phyloP scores from a whole-genome alignment of 2,329 filamentous ascomycete genomes.

The Scedosporium boydii region DNA sequence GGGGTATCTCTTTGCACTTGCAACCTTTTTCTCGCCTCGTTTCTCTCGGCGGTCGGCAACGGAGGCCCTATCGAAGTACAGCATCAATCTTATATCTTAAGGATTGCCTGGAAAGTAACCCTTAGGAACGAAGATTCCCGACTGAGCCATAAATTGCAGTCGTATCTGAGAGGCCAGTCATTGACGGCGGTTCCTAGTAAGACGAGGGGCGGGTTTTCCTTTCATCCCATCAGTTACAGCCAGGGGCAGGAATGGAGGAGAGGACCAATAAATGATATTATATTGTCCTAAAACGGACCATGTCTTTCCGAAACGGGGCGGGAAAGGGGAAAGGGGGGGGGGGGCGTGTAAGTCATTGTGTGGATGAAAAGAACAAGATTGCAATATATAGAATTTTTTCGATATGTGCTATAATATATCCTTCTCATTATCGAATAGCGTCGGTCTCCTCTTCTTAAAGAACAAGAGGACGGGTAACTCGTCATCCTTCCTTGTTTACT shows the following conservation, averaged over 20 bases:
- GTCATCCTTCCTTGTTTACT: not conserved
- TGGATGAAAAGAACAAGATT: not conserved
- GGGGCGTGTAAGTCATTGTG: not conserved
- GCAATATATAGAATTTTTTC: no score
- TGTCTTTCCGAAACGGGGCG: not conserved
- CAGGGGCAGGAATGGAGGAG: not conserved
- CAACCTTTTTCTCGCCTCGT: no score
- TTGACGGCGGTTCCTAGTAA: no score
- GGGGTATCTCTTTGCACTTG: not conserved
- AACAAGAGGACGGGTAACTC: no score
- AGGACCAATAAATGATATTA: not conserved
- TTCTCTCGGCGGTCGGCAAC: not conserved
- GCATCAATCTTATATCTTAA: not conserved
- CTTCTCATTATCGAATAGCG: no score
- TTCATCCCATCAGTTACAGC: not conserved
- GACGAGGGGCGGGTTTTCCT: no score
- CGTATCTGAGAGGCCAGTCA: no score
- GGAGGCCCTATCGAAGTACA: not conserved
- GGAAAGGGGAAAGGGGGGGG: not conserved
- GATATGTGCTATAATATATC: no score
- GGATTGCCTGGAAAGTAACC: not conserved
- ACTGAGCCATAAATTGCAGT: no score
- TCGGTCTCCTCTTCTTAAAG: not conserved
- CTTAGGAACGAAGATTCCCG: no score
- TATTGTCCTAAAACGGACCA: not conserved